Percentiles rank a stretch among this genome's conserved stretches.
Evolutionary conservation across 306 rosid genomes (phyloP).

Genomic region (Nissolia schottii): DNA sequence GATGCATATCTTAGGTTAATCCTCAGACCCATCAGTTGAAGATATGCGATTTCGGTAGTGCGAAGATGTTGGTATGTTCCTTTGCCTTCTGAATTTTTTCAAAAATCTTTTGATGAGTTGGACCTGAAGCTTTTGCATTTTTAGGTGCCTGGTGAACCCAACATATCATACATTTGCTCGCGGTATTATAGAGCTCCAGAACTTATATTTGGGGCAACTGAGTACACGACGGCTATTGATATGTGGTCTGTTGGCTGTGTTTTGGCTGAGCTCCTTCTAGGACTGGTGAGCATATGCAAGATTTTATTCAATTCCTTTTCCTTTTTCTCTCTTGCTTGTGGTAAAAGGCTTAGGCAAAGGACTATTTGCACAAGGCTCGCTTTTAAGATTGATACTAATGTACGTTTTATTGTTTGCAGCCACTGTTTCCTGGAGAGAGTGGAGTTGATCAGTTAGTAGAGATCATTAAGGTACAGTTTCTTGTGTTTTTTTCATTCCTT

Average conservation of each 20-base stretch:
- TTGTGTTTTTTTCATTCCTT: neutral
- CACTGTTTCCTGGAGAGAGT: slow-evolving; percentile 95
- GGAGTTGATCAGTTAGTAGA: slow-evolving; percentile 98
- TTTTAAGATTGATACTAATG: slow-evolving; percentile 19
- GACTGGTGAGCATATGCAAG: slow-evolving; percentile 53
- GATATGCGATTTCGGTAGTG: slow-evolving; percentile 95
- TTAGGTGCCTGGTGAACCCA: slow-evolving; percentile 93
- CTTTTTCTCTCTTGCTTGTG: too few relatives aligned
- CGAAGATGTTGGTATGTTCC: slow-evolving; percentile 81
- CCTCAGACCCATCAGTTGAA: slow-evolving; percentile 82
- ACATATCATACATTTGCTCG: slow-evolving; percentile 93
- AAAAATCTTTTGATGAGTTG: neutral
- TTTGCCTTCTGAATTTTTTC: neutral
- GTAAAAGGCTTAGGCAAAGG: too few relatives aligned
- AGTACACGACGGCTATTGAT: slow-evolving; percentile 90
- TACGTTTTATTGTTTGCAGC: slow-evolving; percentile 52
- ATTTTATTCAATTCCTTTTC: neutral
- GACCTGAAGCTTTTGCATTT: slow-evolving; percentile 22
- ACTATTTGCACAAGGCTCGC: too few relatives aligned
- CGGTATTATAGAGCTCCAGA: slow-evolving; percentile 96
- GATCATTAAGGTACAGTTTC: slow-evolving; percentile 69
- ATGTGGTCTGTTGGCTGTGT: slow-evolving; percentile 98
- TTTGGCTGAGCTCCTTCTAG: slow-evolving; percentile 86
- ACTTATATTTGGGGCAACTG: slow-evolving; percentile 97
- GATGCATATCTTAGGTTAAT: slow-evolving; percentile 54